phyloP scores from a whole-genome alignment of 1,284 basidiomycete genomes.

The Rugiboletus extremiorientalis region DNA sequence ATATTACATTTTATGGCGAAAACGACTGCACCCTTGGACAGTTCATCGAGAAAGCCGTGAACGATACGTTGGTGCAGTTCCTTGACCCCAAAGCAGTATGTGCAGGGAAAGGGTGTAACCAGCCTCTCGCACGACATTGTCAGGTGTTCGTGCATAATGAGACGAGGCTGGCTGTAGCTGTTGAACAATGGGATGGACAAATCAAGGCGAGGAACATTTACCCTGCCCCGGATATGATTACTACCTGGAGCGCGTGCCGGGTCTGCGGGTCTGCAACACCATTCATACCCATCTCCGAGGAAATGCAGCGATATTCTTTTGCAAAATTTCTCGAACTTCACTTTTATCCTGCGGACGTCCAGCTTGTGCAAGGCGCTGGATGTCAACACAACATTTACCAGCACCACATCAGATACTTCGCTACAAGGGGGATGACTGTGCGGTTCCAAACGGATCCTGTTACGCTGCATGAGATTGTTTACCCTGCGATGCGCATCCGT shows the following conservation, averaged over 20 bases:
- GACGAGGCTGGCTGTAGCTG: conserved; percentile 79
- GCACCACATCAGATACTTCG: conserved; percentile 93
- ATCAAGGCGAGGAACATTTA: conserved; percentile 57
- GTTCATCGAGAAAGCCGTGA: conserved; percentile 82
- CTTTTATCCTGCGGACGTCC: conserved; percentile 86
- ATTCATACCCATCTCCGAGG: conserved; percentile 88
- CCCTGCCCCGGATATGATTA: conserved; percentile 72
- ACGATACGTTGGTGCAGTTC: conserved; percentile 68
- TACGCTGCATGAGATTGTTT: conserved; percentile 81
- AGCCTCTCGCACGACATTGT: conserved; percentile 83
- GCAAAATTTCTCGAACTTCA: conserved; percentile 92
- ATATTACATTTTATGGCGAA: conserved; percentile 89
- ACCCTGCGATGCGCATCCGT: conserved; percentile 86
- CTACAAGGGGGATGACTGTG: conserved; percentile 80
- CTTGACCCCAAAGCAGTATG: conserved; percentile 77
- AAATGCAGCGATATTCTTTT: conserved; percentile 93
- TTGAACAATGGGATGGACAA: conserved; percentile 84
- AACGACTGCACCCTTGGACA: conserved; percentile 92
- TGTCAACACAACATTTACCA: conserved; percentile 95
- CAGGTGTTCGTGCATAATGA: conserved; percentile 90
- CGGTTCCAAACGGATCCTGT: conserved; percentile 90
- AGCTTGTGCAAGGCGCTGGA: conserved; percentile 77
- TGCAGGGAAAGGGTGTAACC: conserved; percentile 79
- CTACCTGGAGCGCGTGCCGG: conserved; percentile 92
- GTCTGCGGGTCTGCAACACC: conserved; percentile 81